Evolutionary conservation across 2,329 filamentous ascomycete genomes (phyloP).

Genomic region (Escovopsis sp.): DNA sequence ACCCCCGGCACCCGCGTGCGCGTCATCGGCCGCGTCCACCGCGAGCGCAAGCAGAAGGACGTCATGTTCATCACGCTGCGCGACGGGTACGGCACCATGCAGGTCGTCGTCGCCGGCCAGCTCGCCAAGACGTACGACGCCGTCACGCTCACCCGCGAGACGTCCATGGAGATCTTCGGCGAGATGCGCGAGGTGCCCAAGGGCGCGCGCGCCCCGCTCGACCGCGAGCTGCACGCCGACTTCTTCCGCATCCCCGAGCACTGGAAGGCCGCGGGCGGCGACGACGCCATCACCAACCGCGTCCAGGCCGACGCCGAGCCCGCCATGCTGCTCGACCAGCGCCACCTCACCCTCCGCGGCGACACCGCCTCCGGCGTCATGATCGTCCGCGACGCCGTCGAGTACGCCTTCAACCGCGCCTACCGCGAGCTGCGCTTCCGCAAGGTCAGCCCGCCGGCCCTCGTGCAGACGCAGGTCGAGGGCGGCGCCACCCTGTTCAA

Average conservation of each 20-base stretch:
- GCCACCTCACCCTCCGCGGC: constrained; percentile 72
- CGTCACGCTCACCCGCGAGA: constrained; percentile 70
- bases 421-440: constrained; percentile 65
- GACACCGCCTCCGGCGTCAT: constrained; percentile 75
- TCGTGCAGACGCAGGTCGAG: constrained; percentile 92
- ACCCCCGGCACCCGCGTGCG: constrained; percentile 66
- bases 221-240: constrained; percentile 81
- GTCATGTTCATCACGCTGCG: constrained; percentile 74
- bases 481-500: constrained; percentile 83
- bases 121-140: constrained; percentile 87
- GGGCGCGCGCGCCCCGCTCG: constrained; percentile 62
- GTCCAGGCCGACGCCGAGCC: constrained; percentile 39
- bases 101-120: constrained; percentile 44
- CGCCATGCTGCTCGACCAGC: constrained; percentile 56
- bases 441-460: constrained; percentile 76
- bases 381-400: constrained; percentile 68
- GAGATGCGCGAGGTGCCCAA: constrained; percentile 70
- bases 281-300: constrained; percentile 80
- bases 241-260: constrained; percentile 61
- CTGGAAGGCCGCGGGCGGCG: constrained; percentile 62
- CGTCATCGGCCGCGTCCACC: constrained; percentile 70
- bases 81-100: constrained; percentile 48
- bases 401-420: constrained; percentile 63
- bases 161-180: constrained; percentile 70
- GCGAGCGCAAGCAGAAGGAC: constrained; percentile 60